A percentile compares a stretch with the other conserved stretches of the same genome.
Conservation (phyloP, 2,329 filamentous ascomycete genomes). For the Scopulariopsis brevicaulis region DNA sequence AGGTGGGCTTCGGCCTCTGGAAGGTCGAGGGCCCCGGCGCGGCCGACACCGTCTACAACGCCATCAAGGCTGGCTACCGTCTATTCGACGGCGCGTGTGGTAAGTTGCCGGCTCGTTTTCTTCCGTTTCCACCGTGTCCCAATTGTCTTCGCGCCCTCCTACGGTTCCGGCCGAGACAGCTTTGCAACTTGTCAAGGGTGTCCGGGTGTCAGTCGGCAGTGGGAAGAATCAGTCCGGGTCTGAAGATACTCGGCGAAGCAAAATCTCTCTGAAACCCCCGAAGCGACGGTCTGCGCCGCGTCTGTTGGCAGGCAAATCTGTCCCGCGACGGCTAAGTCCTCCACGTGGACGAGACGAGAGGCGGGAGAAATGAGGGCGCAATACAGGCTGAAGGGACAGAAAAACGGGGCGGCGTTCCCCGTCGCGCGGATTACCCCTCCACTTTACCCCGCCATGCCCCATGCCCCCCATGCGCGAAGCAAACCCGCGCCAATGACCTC, state of each 20-base stretch:
- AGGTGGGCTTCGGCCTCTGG: conserved; percentile 72
- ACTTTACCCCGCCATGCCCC: conserved; percentile 3
- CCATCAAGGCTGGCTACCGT: conserved; percentile 52
- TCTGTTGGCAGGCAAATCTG: not conserved
- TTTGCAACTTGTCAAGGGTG: not conserved
- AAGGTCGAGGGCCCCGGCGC: conserved; percentile 66
- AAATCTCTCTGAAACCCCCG: not conserved
- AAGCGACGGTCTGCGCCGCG: not conserved
- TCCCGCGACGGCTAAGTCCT: not conserved
- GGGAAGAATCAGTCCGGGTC: not conserved
- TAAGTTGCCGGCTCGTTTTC: conserved; percentile 21
- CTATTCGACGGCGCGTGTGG: conserved; percentile 49
- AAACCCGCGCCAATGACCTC: not conserved
- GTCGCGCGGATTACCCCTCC: not conserved
- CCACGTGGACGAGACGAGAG: not conserved
- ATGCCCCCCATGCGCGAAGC: not conserved
- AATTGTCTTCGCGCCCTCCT: not conserved
- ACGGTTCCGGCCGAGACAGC: not conserved
- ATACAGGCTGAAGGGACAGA: conserved; percentile 3
- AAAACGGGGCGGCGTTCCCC: not conserved
- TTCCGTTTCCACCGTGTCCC: not conserved
- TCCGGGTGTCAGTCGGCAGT: not conserved
- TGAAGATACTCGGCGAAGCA: not conserved
- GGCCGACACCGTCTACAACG: conserved; percentile 69
- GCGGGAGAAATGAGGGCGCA: not conserved